A percentile compares a stretch with the other conserved stretches of the same genome.
Conservation (phyloP, 1,284 basidiomycete genomes). For the Xerocomus nothofagi region DNA sequence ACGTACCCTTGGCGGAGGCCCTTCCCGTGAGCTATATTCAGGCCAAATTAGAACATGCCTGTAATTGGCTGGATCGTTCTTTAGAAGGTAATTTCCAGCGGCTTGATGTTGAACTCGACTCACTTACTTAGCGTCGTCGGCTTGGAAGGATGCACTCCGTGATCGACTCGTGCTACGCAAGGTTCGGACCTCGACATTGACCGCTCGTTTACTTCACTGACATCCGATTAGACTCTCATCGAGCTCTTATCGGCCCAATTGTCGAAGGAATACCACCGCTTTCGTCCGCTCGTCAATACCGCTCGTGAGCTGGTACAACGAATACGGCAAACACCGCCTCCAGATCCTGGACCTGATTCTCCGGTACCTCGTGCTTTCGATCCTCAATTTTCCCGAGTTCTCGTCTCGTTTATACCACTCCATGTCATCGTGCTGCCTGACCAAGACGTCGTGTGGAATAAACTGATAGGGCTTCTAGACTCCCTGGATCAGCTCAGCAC, state of each 20-base stretch:
- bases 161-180: slow-evolving; percentile 59
- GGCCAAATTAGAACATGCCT: slow-evolving; percentile 57
- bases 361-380: slow-evolving; percentile 63
- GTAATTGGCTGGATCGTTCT: slow-evolving; percentile 50
- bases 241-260: slow-evolving; percentile 47
- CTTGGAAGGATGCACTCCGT: slow-evolving; percentile 51
- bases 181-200: slow-evolving; percentile 36
- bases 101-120: neutral
- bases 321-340: slow-evolving; percentile 23
- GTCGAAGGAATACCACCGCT: slow-evolving; percentile 27
- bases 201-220: slow-evolving; percentile 1
- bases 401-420: slow-evolving; percentile 76
- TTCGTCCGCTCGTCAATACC: slow-evolving; percentile 16
- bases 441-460: slow-evolving; percentile 52
- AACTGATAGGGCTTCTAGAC: slow-evolving; percentile 50
- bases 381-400: slow-evolving; percentile 63
- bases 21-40: slow-evolving; percentile 62
- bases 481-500: slow-evolving; percentile 56
- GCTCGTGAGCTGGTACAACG: slow-evolving; percentile 26
- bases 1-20: slow-evolving; percentile 74
- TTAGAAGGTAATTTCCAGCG: slow-evolving; percentile 37
- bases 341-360: slow-evolving; percentile 45
- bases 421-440: slow-evolving; percentile 56
- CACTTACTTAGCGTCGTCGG: slow-evolving; percentile 35
- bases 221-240: slow-evolving; percentile 32